These are phyloP conservation scores for Aphanomyces euteiches DNA, from an alignment of 352 stramenopile genomes.

Conservation along the genomic window DNA sequence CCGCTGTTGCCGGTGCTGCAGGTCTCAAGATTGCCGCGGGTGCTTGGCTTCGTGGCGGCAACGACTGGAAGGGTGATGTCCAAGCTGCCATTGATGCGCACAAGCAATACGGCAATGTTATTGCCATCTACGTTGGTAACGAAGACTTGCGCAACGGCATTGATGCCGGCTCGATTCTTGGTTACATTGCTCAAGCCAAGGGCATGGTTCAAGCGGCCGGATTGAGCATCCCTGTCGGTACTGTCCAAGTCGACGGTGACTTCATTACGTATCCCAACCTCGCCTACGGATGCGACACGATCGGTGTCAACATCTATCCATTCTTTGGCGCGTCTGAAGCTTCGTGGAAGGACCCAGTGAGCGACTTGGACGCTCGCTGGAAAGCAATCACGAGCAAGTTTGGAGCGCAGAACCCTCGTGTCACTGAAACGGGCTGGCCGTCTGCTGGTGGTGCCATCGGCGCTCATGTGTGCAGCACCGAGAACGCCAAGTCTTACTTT, in stretches of 20 bases:
- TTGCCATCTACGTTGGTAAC: conserved; percentile 46
- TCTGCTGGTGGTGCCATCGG: conserved; percentile 16
- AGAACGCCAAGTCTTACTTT: conserved; percentile 32
- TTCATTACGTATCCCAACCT: conserved; percentile 40
- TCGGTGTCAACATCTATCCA: conserved; percentile 70
- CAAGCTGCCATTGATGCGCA: conserved; percentile 36
- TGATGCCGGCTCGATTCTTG: conserved; percentile 33
- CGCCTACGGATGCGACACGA: conserved; percentile 32
- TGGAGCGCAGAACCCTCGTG: conserved; percentile 36
- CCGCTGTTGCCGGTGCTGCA: conserved; percentile 45
- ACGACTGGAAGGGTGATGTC: conserved; percentile 42
- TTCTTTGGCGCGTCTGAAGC: conserved; percentile 46
- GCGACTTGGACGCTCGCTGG: conserved; percentile 56
- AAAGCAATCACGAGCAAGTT: conserved; percentile 43
- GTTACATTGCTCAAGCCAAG: conserved; percentile 38
- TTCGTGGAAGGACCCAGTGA: conserved; percentile 33
- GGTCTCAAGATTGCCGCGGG: conserved; percentile 55
- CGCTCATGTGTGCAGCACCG: conserved; percentile 15
- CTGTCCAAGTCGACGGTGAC: conserved; percentile 62
- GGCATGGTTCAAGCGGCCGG: conserved; percentile 32
- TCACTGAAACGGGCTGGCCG: conserved; percentile 62
- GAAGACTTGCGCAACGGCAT: conserved; percentile 42
- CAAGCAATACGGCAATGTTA: conserved; percentile 34
- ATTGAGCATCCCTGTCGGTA: conserved; percentile 36
- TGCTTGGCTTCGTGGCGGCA: conserved; percentile 41